These are phyloP conservation scores for Fistulifera pelliculosa DNA, from an alignment of 108 stramenopile genomes.

Conservation along the genomic window DNA sequence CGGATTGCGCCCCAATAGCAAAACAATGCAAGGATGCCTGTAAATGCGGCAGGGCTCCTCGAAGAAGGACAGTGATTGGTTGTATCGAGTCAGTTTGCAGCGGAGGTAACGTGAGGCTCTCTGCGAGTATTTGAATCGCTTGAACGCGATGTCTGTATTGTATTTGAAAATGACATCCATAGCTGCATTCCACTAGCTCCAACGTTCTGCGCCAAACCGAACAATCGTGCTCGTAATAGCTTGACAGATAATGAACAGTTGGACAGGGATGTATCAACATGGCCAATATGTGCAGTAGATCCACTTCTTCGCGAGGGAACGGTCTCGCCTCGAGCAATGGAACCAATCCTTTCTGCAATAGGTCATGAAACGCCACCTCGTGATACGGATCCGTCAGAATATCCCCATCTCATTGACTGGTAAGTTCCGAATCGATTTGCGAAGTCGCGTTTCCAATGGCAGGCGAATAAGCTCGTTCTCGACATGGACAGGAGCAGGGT, in stretches of 20 bases:
- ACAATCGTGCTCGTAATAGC: slow-evolving; percentile 1
- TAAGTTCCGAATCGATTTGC: slow-evolving; percentile 12
- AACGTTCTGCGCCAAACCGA: slow-evolving; percentile 20
- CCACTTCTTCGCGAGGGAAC: slow-evolving; percentile 22
- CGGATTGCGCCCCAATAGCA: background rate
- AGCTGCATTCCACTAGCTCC: slow-evolving; percentile 18
- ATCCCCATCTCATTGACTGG: slow-evolving; percentile 25
- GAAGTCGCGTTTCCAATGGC: slow-evolving; percentile 33
- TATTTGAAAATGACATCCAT: slow-evolving; percentile 25
- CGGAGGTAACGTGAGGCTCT: slow-evolving; percentile 19
- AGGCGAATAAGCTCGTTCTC: slow-evolving; percentile 20
- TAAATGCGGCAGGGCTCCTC: background rate
- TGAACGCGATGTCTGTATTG: slow-evolving; percentile 33
- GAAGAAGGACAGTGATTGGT: background rate
- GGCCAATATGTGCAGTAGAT: slow-evolving; percentile 37
- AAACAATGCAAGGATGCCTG: background rate
- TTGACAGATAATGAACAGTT: background rate
- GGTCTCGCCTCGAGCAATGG: slow-evolving; percentile 29
- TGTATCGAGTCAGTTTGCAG: slow-evolving; percentile 3
- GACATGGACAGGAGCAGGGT: background rate
- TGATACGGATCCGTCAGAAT: slow-evolving; percentile 18
- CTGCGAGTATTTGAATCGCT: slow-evolving; percentile 25
- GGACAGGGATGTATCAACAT: slow-evolving; percentile 38
- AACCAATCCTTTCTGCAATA: slow-evolving; percentile 22
- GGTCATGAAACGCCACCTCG: slow-evolving; percentile 25